A percentile compares a stretch with the other conserved stretches of the same genome.
These are phyloP conservation scores for Phialocephala sp. DNA, from an alignment of 2,329 filamentous ascomycete species.

Conservation along the genomic window DNA sequence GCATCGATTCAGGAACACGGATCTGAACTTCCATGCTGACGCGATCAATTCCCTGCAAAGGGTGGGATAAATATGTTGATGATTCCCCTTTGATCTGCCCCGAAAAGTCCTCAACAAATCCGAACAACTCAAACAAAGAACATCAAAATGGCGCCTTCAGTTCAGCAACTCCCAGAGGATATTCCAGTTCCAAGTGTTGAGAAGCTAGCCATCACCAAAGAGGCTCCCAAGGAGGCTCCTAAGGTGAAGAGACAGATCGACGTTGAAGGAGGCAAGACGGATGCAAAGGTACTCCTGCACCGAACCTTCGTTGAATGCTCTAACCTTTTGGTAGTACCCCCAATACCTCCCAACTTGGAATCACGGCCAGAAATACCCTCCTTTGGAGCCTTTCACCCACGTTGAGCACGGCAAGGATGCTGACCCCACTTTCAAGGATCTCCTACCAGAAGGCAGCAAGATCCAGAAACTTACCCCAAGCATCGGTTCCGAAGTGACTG, in stretches of 20 bases:
- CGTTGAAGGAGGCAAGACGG: slow-evolving; percentile 32
- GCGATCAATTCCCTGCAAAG: not conserved
- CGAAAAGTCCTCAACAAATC: not conserved
- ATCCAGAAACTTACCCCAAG: slow-evolving; percentile 70
- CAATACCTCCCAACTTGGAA: slow-evolving; percentile 77
- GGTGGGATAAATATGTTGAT: slow-evolving; percentile 2
- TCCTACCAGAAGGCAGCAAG: slow-evolving; percentile 58
- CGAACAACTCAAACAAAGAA: not conserved
- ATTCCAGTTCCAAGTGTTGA: slow-evolving; percentile 10
- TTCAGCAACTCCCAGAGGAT: slow-evolving; percentile 26
- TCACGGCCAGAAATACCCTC: slow-evolving; percentile 64
- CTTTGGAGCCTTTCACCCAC: slow-evolving; percentile 71
- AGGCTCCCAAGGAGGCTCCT: slow-evolving; percentile 10
- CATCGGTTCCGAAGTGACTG: slow-evolving; percentile 73
- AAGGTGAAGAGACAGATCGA: slow-evolving; percentile 34
- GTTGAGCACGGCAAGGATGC: slow-evolving; percentile 76
- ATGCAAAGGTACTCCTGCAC: slow-evolving; percentile 21
- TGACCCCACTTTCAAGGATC: slow-evolving; percentile 69
- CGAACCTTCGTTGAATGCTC: not conserved
- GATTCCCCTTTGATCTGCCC: not conserved
- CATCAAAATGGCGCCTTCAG: slow-evolving; percentile 28
- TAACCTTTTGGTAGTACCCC: slow-evolving; percentile 57
- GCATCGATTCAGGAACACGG: not conserved
- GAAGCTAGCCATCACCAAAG: slow-evolving; percentile 10
- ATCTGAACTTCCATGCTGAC: slow-evolving; percentile 3